Percentiles rank a stretch among this genome's conserved stretches.
Evolutionary conservation across 208 protist species (phyloP).

Genomic region (Crithidia sp.): DNA sequence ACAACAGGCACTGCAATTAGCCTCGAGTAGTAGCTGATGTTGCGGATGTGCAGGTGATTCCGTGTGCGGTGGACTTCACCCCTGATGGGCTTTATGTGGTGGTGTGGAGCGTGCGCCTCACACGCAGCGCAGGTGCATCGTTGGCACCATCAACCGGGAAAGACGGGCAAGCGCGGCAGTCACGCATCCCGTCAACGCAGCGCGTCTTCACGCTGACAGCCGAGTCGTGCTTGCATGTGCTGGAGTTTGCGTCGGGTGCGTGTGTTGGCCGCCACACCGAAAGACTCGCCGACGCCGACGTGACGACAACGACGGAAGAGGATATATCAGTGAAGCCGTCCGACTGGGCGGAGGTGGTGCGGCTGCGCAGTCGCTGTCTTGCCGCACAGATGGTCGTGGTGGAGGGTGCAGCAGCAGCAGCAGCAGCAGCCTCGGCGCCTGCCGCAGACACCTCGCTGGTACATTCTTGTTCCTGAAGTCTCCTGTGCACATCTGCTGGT

Average conservation of each 20-base stretch:
- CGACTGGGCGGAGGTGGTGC: slow-evolving; percentile 20
- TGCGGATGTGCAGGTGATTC: slow-evolving; percentile 38
- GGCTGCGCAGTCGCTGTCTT: slow-evolving; percentile 27
- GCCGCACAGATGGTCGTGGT: slow-evolving; percentile 18
- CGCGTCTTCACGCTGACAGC: slow-evolving; percentile 15
- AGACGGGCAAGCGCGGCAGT: background rate
- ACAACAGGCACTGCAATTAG: slow-evolving; percentile 19
- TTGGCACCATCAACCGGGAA: background rate
- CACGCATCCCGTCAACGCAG: slow-evolving; percentile 31
- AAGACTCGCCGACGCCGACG: background rate
- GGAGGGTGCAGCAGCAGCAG: background rate
- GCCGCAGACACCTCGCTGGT: slow-evolving; percentile 3
- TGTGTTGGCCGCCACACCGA: slow-evolving; percentile 29
- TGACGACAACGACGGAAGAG: background rate
- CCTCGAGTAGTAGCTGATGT: background rate
- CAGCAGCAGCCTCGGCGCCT: too few relatives aligned
- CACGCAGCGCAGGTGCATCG: background rate
- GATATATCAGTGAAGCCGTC: slow-evolving; percentile 1
- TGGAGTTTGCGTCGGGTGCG: slow-evolving; percentile 51
- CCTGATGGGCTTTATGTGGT: slow-evolving; percentile 53
- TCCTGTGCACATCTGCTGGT: slow-evolving; percentile 27
- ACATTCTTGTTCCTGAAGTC: slow-evolving; percentile 38
- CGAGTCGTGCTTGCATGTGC: slow-evolving; percentile 43
- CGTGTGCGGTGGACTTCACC: slow-evolving; percentile 42
- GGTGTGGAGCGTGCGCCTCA: slow-evolving; percentile 42